These are phyloP conservation scores for Eutrema heterophyllum DNA, from an alignment of 345 rosid species.

Conservation along the genomic window DNA sequence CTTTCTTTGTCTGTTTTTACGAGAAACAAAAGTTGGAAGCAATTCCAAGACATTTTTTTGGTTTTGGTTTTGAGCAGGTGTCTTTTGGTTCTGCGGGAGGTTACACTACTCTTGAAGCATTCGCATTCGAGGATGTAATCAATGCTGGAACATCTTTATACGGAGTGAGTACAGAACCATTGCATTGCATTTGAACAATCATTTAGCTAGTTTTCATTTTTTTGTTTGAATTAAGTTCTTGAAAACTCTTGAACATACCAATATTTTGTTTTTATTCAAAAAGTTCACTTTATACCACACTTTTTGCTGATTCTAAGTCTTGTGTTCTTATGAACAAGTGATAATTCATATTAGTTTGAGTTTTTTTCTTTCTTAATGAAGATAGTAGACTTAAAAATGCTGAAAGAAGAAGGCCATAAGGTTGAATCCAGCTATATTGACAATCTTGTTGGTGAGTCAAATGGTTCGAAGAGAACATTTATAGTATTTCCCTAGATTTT, in stretches of 20 bases:
- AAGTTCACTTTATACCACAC: too few species aligned
- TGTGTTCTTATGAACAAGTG: not conserved
- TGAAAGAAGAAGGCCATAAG: slow-evolving; percentile 81
- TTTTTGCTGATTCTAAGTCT: too few species aligned
- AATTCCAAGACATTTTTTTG: not conserved
- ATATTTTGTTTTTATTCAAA: too few species aligned
- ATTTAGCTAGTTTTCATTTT: not conserved
- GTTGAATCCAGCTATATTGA: slow-evolving; percentile 86
- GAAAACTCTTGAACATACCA: not conserved
- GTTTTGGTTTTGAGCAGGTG: slow-evolving; percentile 41
- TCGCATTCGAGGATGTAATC: slow-evolving; percentile 78
- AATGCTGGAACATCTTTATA: slow-evolving; percentile 91
- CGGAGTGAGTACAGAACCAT: slow-evolving; percentile 55
- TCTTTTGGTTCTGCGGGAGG: slow-evolving; percentile 95
- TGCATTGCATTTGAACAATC: not conserved
- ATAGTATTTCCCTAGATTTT: not conserved
- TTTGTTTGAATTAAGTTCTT: not conserved
- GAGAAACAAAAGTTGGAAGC: not conserved
- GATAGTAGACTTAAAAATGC: slow-evolving; percentile 78
- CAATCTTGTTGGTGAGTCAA: slow-evolving; percentile 82
- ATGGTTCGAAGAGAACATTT: not conserved
- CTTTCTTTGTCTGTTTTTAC: not conserved
- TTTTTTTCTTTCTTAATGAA: slow-evolving; percentile 25
- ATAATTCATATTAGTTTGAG: not conserved
- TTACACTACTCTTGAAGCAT: slow-evolving; percentile 88